A percentile compares a stretch with the other conserved stretches of the same genome.
These are phyloP conservation scores for Trichosanthes cucumerina DNA, from an alignment of 306 rosid genomes.

Conservation along the genomic window DNA sequence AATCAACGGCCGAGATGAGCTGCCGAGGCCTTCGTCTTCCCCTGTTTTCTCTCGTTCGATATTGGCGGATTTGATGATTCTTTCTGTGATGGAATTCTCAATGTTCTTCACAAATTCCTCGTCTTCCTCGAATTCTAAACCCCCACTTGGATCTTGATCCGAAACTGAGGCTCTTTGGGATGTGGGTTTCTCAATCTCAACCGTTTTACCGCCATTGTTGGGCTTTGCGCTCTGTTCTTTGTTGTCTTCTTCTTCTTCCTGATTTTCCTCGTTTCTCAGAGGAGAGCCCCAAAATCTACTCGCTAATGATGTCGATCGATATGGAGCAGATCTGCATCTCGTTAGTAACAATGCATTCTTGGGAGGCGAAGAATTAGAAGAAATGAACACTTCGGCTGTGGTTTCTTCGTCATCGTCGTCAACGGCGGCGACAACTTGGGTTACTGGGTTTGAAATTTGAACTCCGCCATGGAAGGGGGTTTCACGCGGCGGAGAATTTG, in stretches of 20 bases:
- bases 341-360: conserved; percentile 64
- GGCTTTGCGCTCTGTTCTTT: conserved; percentile 8
- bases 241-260: conserved; percentile 15
- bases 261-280: conserved; percentile 19
- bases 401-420: conserved; percentile 13
- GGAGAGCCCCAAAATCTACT: conserved; percentile 74
- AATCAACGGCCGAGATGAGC: conserved; percentile 26
- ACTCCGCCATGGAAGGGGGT: conserved; percentile 10
- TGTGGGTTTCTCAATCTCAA: conserved; percentile 17
- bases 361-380: conserved; percentile 32
- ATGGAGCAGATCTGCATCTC: conserved; percentile 78
- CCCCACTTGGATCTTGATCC: conserved; percentile 17
- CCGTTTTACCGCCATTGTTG: background rate
- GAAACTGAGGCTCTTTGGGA: conserved; percentile 27
- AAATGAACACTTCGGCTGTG: conserved; percentile 11
- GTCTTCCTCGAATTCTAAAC: conserved; percentile 18
- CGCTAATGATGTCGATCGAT: conserved; percentile 75
- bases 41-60: conserved; percentile 1
- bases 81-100: conserved; percentile 15
- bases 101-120: background rate
- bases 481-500: conserved; percentile 18
- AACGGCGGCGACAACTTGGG: conserved; percentile 6
- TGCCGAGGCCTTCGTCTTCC: background rate
- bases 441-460: conserved; percentile 21
- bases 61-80: conserved; percentile 21